These are phyloP conservation scores for Prunella vulgaris DNA, from an alignment of 257 asterid genomes.

Conservation along the genomic window DNA sequence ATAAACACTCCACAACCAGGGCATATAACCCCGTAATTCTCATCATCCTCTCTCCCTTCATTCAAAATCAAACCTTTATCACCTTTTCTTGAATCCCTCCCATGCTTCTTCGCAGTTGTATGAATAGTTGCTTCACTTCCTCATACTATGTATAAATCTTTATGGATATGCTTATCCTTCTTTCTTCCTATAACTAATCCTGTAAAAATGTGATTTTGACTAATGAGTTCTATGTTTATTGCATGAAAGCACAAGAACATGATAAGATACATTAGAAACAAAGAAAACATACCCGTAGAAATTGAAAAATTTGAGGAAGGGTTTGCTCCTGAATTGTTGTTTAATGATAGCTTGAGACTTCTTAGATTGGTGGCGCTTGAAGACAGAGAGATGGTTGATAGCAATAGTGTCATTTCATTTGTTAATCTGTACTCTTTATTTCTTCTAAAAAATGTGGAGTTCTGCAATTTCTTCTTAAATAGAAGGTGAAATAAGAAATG, in stretches of 20 bases:
- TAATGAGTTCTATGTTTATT: constrained; percentile 8
- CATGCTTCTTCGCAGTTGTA: constrained; percentile 30
- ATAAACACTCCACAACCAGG: constrained; percentile 95
- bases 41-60: constrained; percentile 86
- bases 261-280: background rate
- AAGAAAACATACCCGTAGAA: constrained; percentile 42
- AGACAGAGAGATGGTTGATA: constrained; percentile 37
- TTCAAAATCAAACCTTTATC: constrained; percentile 54
- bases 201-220: constrained; percentile 21
- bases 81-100: constrained; percentile 37
- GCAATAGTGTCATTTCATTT: constrained; percentile 21
- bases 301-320: constrained; percentile 33
- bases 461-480: background rate
- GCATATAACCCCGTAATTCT: constrained; percentile 60
- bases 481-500: background rate
- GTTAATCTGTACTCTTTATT: background rate
- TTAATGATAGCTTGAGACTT: constrained; percentile 26
- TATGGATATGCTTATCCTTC: constrained; percentile 22
- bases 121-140: constrained; percentile 41
- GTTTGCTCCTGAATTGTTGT: constrained; percentile 21
- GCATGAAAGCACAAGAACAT: background rate
- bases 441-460: background rate
- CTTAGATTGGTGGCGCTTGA: constrained; percentile 29
- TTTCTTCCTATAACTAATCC: constrained; percentile 31
- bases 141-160: constrained; percentile 26